Evolutionary conservation across 768 basidiomycete species (phyloP).

Genomic region (Rhizopogon salebrosus): DNA sequence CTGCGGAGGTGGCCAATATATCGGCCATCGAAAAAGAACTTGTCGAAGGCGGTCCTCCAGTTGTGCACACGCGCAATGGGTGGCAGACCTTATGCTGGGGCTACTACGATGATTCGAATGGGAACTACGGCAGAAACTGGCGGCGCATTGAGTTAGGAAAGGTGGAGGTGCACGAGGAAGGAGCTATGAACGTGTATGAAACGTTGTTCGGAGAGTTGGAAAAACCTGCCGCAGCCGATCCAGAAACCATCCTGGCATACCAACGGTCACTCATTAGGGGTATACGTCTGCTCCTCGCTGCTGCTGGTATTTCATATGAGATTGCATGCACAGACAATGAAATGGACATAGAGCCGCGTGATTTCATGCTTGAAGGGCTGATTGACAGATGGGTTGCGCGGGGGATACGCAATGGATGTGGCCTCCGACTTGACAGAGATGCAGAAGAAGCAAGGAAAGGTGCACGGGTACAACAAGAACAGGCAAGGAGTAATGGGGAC

Average conservation of each 20-base stretch:
- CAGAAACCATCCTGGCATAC: not conserved
- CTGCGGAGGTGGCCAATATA: not conserved
- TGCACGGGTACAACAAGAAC: not conserved
- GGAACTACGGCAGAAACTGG: not conserved
- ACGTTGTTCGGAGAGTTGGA: constrained; percentile 9
- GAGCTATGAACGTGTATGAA: constrained; percentile 6
- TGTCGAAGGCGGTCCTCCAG: not conserved
- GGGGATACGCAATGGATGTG: constrained; percentile 10
- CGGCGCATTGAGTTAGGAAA: not conserved
- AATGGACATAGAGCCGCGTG: not conserved
- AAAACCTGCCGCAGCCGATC: not conserved
- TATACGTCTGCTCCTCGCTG: constrained; percentile 8
- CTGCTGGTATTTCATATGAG: too few species aligned
- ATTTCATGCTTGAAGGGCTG: constrained; percentile 8
- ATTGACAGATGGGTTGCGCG: constrained; percentile 9
- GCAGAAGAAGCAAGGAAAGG: not conserved
- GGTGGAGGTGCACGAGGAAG: constrained; percentile 6
- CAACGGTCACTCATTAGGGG: constrained; percentile 1
- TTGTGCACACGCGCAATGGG: constrained; percentile 3
- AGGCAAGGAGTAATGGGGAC: not conserved
- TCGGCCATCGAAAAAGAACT: not conserved
- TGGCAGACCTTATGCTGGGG: constrained; percentile 14
- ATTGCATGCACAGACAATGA: constrained; percentile 9
- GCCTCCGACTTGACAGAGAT: constrained; percentile 5
- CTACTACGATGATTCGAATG: constrained; percentile 5